Conservation (phyloP, 306 rosid genomes). For the Delonix regia region DNA sequence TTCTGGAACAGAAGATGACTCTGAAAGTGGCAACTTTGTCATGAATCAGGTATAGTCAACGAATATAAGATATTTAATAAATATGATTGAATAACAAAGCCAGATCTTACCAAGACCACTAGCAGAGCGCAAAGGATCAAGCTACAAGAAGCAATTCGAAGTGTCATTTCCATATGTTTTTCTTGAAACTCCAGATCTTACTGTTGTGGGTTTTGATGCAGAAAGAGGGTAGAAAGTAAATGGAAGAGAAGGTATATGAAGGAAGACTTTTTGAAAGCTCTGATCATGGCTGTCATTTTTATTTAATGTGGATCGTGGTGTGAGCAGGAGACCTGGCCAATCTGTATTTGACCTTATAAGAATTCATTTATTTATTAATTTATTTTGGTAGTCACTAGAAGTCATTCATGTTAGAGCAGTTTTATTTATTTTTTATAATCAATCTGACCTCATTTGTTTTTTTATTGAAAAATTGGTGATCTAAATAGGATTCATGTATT, state of each 20-base stretch:
- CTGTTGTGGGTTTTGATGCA: neutral
- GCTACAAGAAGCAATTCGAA: slow-evolving; percentile 37
- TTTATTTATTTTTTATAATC: neutral
- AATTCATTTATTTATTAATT: too few relatives aligned
- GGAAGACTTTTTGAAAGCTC: neutral
- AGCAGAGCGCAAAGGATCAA: slow-evolving; percentile 43
- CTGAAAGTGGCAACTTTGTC: neutral
- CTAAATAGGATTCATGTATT: too few relatives aligned
- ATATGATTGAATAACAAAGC: neutral
- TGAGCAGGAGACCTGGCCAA: too few relatives aligned
- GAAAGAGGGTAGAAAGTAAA: neutral
- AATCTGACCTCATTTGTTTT: too few relatives aligned
- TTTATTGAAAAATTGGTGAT: too few relatives aligned
- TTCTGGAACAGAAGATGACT: neutral
- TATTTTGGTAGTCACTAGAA: too few relatives aligned
- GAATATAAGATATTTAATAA: neutral
- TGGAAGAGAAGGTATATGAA: neutral
- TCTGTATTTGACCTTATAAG: too few relatives aligned
- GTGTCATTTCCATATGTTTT: slow-evolving; percentile 41
- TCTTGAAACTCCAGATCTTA: slow-evolving; percentile 18
- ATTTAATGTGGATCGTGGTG: neutral
- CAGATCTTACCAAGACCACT: slow-evolving; percentile 44
- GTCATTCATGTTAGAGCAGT: neutral
- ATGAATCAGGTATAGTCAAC: neutral
- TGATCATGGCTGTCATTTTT: neutral